Evolutionary conservation across 108 stramenopile species (phyloP).

Genomic region (Skeletonema costatum): DNA sequence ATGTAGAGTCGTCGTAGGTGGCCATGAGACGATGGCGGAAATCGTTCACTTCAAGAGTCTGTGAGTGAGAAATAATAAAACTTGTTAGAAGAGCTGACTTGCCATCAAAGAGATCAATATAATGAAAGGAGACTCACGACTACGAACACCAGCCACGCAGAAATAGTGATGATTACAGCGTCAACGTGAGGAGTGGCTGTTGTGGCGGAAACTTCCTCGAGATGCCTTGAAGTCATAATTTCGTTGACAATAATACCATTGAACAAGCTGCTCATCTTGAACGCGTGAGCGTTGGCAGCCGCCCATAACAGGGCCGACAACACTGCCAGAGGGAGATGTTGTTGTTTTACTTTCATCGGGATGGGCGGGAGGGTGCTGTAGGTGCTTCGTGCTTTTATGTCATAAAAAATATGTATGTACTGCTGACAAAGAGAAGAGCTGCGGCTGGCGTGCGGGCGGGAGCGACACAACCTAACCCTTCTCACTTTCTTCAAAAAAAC

Average conservation of each 20-base stretch:
- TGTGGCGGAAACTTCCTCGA: background rate
- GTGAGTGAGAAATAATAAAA: background rate
- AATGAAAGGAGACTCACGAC: background rate
- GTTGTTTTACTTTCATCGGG: background rate
- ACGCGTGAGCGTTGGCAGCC: background rate
- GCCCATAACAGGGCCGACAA: background rate
- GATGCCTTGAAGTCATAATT: background rate
- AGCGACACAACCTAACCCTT: no score
- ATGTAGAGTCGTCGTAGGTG: background rate
- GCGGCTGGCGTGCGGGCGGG: no score
- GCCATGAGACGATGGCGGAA: conserved; percentile 24
- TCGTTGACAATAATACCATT: background rate
- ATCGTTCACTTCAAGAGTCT: conserved; percentile 36
- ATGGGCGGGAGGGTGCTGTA: no score
- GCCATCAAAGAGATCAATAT: background rate
- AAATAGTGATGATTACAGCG: conserved; percentile 1
- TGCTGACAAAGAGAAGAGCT: no score
- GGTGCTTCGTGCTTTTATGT: no score
- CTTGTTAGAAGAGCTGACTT: background rate
- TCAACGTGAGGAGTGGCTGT: background rate
- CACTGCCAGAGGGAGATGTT: background rate
- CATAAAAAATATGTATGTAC: no score
- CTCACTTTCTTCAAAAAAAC: no score
- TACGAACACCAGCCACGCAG: conserved; percentile 21
- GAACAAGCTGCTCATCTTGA: background rate